Conservation (phyloP, 2,329 filamentous ascomycete genomes). For the Blastomyces silverae region DNA sequence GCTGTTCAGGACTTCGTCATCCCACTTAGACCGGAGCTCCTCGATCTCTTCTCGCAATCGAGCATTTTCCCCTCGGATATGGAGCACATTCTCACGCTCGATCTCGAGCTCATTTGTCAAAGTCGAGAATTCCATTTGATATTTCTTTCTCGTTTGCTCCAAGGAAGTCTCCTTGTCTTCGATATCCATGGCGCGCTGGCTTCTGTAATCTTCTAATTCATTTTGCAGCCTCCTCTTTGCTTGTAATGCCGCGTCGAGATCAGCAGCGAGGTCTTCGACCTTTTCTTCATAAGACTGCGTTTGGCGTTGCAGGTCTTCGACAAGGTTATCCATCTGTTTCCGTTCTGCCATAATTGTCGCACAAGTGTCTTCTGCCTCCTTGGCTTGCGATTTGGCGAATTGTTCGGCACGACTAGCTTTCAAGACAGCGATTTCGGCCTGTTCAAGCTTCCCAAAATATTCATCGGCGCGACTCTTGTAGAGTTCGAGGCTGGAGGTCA, state of each 20-base stretch:
- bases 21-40: constrained; percentile 91
- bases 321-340: constrained; percentile 75
- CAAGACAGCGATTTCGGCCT: constrained; percentile 90
- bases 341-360: constrained; percentile 86
- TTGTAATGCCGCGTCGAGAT: constrained; percentile 76
- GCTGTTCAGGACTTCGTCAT: constrained; percentile 94
- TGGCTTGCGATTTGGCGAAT: constrained; percentile 82
- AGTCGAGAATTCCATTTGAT: constrained; percentile 83
- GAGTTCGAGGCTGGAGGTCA: constrained; percentile 72
- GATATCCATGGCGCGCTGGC: constrained; percentile 88
- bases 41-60: constrained; percentile 93
- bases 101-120: constrained; percentile 88
- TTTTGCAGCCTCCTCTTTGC: constrained; percentile 92
- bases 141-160: constrained; percentile 97
- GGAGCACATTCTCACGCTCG: constrained; percentile 81
- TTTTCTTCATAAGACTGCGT: constrained; percentile 86
- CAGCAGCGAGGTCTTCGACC: constrained; percentile 83
- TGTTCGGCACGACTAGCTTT: constrained; percentile 89
- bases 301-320: constrained; percentile 85
- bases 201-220: constrained; percentile 95
- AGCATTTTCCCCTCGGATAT: constrained; percentile 75
- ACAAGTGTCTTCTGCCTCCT: constrained; percentile 85
- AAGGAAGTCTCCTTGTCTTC: constrained; percentile 94
- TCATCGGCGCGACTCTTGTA: constrained; percentile 93
- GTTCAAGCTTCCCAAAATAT: constrained; percentile 94